Evolutionary conservation across 768 basidiomycete species (phyloP), one percentile per base, ranked within the genome.

Genomic region (Boletus vinaceobasis): DNA sequence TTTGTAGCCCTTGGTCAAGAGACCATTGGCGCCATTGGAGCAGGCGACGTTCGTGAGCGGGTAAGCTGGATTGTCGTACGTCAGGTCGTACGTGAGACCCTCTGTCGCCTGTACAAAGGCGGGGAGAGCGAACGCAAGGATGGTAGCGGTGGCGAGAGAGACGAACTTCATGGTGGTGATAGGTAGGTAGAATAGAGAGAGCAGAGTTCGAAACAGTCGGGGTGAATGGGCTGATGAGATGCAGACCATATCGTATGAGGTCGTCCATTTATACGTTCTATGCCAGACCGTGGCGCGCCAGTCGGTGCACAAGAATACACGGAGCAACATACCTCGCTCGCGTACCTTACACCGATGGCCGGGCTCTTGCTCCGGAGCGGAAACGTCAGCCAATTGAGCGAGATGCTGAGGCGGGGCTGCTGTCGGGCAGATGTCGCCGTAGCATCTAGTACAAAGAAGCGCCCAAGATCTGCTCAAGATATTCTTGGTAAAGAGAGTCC

Each of bases 11-110:
- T 65, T 61, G 50, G 49, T 61, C 5, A 63, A 43, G 39, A 74
- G 67, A 10, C 71, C 73, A 37, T 74, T 55, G 15, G 31, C 1
- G 11, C 73, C 75, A 38, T 70, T 14, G 2, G 74, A 74, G 47
- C 73, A 75, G 1, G 74, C 65, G 35, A 73, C 53, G 1, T 26
- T 21, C 7, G 48, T 0, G 43, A 71, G 60, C 6, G 66, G 49
- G 19, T 50, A 38, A 23, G 48, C 36, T 21, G 63, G 7, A 3
- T 69, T 47, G 56, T 71, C 73, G 52, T 73, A 75, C 27, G 50
- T 59, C 8, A 36, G 60, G 59, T 75, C 71, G 43, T 68, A 74
- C 44, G 69, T 61, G n/a, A 73, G 53, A 5, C 26, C 59, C 43
- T 58, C 2, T 0, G 44, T 35, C 10, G 45, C 40, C 39, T 60